These are phyloP conservation scores for Cryptococcus wingfieldii DNA, from an alignment of 1,284 basidiomycete genomes.

Conservation along the genomic window DNA sequence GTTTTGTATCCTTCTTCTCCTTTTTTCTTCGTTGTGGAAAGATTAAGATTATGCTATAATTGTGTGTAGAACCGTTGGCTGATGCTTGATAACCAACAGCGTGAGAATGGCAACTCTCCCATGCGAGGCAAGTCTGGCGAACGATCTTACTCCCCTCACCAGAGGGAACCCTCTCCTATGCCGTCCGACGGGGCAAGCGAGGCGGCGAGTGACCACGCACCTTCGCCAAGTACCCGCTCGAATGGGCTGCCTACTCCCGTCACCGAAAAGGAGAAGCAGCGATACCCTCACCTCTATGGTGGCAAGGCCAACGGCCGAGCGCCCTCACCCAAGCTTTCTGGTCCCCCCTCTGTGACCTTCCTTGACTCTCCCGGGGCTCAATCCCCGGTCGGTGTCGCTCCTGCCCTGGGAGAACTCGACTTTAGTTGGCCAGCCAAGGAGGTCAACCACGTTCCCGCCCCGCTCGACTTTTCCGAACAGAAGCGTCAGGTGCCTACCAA, in stretches of 20 bases:
- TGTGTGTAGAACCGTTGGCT: background rate
- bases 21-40: background rate
- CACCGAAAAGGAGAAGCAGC: background rate
- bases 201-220: background rate
- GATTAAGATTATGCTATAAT: background rate
- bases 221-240: too few species aligned
- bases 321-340: background rate
- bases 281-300: background rate
- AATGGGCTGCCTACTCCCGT: too few species aligned
- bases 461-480: too few species aligned
- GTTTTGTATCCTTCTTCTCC: background rate
- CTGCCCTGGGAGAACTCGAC: too few species aligned
- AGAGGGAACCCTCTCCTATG: background rate
- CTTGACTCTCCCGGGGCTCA: too few species aligned
- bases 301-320: background rate
- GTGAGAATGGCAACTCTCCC: constrained; percentile 12
- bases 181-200: background rate
- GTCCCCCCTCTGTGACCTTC: too few species aligned
- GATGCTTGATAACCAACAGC: constrained; percentile 4
- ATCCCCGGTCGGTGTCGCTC: too few species aligned
- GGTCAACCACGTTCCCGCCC: too few species aligned
- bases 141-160: constrained; percentile 1
- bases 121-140: constrained; percentile 4
- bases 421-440: too few species aligned
- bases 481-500: too few species aligned